Conservation (phyloP, 768 basidiomycete genomes). For the Galerina marginata region DNA sequence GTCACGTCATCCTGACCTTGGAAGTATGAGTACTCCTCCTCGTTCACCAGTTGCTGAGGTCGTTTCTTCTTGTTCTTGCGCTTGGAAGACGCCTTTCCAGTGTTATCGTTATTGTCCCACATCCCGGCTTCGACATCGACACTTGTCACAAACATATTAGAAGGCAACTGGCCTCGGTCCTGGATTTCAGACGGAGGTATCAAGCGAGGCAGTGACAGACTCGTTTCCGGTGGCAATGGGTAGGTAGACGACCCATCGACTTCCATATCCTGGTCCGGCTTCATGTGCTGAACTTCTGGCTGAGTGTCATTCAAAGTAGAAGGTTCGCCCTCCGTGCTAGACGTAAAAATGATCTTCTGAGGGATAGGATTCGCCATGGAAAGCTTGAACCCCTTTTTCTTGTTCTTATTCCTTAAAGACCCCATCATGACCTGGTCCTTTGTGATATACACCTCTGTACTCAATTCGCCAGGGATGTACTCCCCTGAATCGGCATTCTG, state of each 20-base stretch:
- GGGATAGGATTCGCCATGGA: slow-evolving; percentile 47
- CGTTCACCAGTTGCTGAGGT: background rate
- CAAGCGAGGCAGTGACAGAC: slow-evolving; percentile 33
- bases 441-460: slow-evolving; percentile 16
- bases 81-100: slow-evolving; percentile 9
- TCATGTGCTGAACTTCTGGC: too few species aligned
- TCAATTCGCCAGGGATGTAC: background rate
- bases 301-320: too few species aligned
- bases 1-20: slow-evolving; percentile 11
- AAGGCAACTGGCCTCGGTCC: slow-evolving; percentile 53
- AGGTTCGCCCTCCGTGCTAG: background rate
- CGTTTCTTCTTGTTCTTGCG: slow-evolving; percentile 41
- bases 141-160: slow-evolving; percentile 72
- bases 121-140: slow-evolving; percentile 68
- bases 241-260: background rate
- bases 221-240: background rate
- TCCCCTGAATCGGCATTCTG: background rate
- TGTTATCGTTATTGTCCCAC: slow-evolving; percentile 28
- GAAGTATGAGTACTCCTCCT: too few species aligned
- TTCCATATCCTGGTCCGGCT: background rate
- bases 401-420: slow-evolving; percentile 75
- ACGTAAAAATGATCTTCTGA: slow-evolving; percentile 58
- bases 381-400: slow-evolving; percentile 69
- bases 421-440: slow-evolving; percentile 47
- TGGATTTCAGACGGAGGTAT: slow-evolving; percentile 70